Base-by-base conservation (phyloP, 2,329 filamentous ascomycete genomes). In the Cercospora sp. region DNA sequence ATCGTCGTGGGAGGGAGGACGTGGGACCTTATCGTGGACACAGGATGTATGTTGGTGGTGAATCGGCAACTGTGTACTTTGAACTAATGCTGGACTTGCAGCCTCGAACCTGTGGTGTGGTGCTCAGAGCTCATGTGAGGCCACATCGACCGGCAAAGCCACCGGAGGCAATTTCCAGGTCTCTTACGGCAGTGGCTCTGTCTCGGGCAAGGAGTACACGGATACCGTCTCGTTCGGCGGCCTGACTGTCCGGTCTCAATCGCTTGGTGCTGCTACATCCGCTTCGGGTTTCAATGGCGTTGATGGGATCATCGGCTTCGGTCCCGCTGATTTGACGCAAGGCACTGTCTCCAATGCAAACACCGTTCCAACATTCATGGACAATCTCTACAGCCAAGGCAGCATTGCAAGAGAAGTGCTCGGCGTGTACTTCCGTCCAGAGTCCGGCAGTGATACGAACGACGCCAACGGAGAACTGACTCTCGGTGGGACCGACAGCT, bases 401-500 rank as follows among this genome's bases (percentile, higher is more conserved):
- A 67, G 60, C 63, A 72, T 72, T 65, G 65, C 69, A 4, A 68
- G 45, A 16, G 70, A 72, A 28, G 70, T 70, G 3, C 70, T 72
- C 20, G 70, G 70, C 58, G 70, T 72, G 1, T 72, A 69, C 67
- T 72, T 72, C 69, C 63, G 61, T 51, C 69, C 70, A 23, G 69
- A 71, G 59, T 68, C 69, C 31, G 70, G 70, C 63, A 70, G 69
- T 48, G 70, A 70, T 48, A 62, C 63, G 20, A 33, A 68, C 42
- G 70, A 70, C 45, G 51, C 63, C 64, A 72, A 72, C 63, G 70
- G 70, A 62, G 70, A 72, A 60, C 62, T 72, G 7, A 72, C 70
- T 16, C 66, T 72, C 12, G 70, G 70, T 31, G 70, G 70, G 80
- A 86, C 90, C 69, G 83, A 91, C 79, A 75, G 74, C 48, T 77